Evolutionary conservation across 495 filamentous ascomycete genomes (phyloP).

Genomic region (Penicillium dipodomyicola): DNA sequence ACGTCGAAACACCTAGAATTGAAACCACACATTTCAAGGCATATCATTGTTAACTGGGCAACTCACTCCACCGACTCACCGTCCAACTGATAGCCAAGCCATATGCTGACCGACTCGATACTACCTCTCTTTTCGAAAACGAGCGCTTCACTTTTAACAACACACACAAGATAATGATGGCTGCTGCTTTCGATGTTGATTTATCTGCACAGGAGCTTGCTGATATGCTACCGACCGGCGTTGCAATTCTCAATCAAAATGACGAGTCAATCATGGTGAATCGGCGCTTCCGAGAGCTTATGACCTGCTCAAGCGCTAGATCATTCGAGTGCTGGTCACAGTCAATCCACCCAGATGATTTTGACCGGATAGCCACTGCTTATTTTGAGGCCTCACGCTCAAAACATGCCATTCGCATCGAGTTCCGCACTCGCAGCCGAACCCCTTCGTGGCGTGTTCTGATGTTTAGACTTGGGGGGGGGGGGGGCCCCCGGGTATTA

Average conservation of each 20-base stretch:
- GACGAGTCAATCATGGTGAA: conserved; percentile 17
- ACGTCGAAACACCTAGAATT: too few species aligned
- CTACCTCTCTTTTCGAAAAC: too few species aligned
- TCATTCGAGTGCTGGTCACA: conserved; percentile 14
- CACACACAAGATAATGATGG: too few species aligned
- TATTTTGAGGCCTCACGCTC: conserved; percentile 7
- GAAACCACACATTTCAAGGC: too few species aligned
- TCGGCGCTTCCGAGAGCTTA: conserved; percentile 17
- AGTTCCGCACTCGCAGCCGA: conserved; percentile 8
- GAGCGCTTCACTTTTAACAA: too few species aligned
- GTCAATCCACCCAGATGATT: conserved; percentile 20
- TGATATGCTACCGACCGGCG: conserved; percentile 19
- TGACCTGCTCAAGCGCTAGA: neutral
- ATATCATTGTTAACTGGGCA: too few species aligned
- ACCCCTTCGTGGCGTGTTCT: conserved; percentile 20
- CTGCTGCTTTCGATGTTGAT: too few species aligned
- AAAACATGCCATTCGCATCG: neutral
- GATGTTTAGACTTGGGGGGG: too few species aligned
- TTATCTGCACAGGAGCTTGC: conserved; percentile 22
- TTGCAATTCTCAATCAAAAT: conserved; percentile 11
- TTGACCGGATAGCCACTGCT: conserved; percentile 12
- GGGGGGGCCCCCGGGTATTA: too few species aligned
- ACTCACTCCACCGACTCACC: too few species aligned
- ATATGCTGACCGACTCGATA: too few species aligned
- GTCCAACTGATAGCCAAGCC: too few species aligned